Percentiles rank a stretch among this genome's conserved stretches.
Evolutionary conservation across 1,139 yeast genomes (phyloP).

Genomic region (Protomyces inundatus): DNA sequence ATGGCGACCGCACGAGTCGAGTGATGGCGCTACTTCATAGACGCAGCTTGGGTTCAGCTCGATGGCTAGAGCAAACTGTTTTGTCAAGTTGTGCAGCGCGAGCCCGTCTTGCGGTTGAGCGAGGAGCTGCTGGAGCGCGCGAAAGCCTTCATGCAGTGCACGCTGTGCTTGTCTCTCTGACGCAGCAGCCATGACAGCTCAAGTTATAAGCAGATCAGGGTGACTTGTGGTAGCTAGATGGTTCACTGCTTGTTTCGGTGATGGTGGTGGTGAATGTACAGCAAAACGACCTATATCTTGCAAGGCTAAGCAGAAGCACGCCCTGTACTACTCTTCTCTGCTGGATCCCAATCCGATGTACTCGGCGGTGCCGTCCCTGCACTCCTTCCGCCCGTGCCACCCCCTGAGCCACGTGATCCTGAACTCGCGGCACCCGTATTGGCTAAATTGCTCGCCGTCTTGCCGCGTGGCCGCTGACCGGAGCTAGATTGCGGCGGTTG

Average conservation of each 20-base stretch:
- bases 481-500: too few relatives aligned
- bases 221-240: too few relatives aligned
- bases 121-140: conserved; percentile 15
- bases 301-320: background rate
- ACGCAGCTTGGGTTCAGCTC: background rate
- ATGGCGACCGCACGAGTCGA: conserved; percentile 12
- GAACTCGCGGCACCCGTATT: background rate
- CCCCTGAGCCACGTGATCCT: background rate
- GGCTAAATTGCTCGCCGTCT: too few relatives aligned
- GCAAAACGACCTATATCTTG: too few relatives aligned
- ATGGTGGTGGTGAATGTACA: too few relatives aligned
- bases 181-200: too few relatives aligned
- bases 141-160: conserved; percentile 10
- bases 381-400: background rate
- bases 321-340: background rate
- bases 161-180: background rate
- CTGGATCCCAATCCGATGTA: background rate
- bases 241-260: too few relatives aligned
- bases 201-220: too few relatives aligned
- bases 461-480: too few relatives aligned
- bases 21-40: background rate
- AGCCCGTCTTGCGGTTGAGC: conserved; percentile 17
- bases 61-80: conserved; percentile 4
- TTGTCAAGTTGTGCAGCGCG: conserved; percentile 19
- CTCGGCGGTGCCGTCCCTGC: background rate